Base-by-base conservation (phyloP, 805 yeast species). In the Ogataea henricii region DNA sequence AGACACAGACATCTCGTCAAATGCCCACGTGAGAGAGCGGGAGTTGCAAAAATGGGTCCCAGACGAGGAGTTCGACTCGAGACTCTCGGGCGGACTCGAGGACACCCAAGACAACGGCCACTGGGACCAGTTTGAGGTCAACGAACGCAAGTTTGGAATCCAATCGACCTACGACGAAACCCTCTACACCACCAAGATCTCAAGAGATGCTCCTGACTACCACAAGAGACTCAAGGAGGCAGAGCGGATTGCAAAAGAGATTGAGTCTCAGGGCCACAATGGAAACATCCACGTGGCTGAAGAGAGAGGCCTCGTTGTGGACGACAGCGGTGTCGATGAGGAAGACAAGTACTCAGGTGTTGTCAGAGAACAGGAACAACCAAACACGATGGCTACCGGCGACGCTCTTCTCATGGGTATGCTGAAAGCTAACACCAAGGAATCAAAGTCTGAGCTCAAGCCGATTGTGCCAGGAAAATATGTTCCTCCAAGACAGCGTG, bases 101-200 rank as follows among this genome's bases (percentile, higher is more conserved):
- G 78, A 74, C 30, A 27, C 12, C 6, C 16, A 16, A 25, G 64
- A 61, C 18, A 33, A 46, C 3, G 57, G 58, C 7, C 52, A 53
- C 18, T 94, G 98, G 98, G 97, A 94, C 69, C 99, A 94, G 71
- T 94, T 94, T 68, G 86, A 87, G 45, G 92, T 82, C n/a, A 94
- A 94, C 67, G 86, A 88, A 64, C 78, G 82, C 48, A 85, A 87
- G 68, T 94, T 94, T 66, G 97, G 97, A 32, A 85, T 94, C 41
- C 84, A 80, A 54, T 84, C 96, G 0, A 78, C 89, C 27, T 87
- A 78, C 65, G 92, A 91, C 64, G 98, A 92, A 68, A 82, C 83
- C 64, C 71, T 86, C 52, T 92, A 92, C 68, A 92, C 98, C 20
- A 90, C 97, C 0, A 80, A 79, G 53, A 69, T 86, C 63, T 65